Base-by-base conservation (phyloP, 1,284 basidiomycete species). In the Volvariella surrecta region DNA sequence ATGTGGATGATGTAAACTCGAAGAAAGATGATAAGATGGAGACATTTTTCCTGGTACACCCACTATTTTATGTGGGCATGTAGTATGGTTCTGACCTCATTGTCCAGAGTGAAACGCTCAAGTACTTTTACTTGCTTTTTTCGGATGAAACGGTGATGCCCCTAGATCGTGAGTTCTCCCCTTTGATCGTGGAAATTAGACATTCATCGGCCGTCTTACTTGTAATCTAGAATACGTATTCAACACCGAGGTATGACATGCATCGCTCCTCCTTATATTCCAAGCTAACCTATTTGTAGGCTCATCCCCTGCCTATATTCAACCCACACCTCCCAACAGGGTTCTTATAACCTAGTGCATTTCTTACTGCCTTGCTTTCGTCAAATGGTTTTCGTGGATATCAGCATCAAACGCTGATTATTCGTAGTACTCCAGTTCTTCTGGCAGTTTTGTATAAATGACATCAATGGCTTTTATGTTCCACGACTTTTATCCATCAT, bases 91-190 rank as follows among this genome's bases (percentile, higher is more conserved):
- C 45, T 22, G 18, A 37, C n/a, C n/a, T n/a, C n/a, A n/a, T n/a
- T 39, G 37, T 44, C 48, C 57, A 85, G 80, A 85, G 84, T 54
- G 93, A 97, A 64, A 97, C 93, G 3, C 65, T 98, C 45, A 98
- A 99, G 62, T 99, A 99, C 63, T 68, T 99, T 35, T 97, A 88
- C 57, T 67, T 99, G 44, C 69, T 97, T 3, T 99, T 96, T 61
- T 82, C 87, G 31, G 90, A 95, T 52, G 75, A 74, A 9, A 71
- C 63, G 37, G 71, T 83, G 18, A 62, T 97, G 41, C 83, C 92
- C 11, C 61, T 97, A 46, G 74, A 81, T 50, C 68, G 88, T 89
- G 53, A 54, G 84, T 71, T 7, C 19, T 43, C 34, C 35, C 17
- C 34, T 45, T 39, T 54, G 21, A 9, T 44, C 7, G 13, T 34